Evolutionary conservation across 257 asterid species (phyloP).

Genomic region (Solanum clarkiae): DNA sequence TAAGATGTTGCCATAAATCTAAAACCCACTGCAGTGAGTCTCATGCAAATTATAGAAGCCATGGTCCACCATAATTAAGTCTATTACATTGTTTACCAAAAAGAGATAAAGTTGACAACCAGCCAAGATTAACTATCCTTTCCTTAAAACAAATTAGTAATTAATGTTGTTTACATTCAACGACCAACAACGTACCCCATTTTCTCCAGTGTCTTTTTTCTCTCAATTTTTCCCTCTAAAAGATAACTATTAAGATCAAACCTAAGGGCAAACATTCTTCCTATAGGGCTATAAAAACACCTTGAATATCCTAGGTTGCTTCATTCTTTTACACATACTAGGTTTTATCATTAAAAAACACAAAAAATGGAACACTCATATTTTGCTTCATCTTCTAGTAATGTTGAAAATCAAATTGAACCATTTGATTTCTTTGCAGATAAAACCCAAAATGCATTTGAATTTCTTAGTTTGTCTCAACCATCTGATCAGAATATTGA

Average conservation of each 20-base stretch:
- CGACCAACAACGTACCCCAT: conserved; percentile 19
- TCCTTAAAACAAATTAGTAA: neutral
- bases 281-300: conserved; percentile 10
- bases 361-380: conserved; percentile 18
- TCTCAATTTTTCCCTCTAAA: conserved; percentile 5
- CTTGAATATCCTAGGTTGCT: neutral
- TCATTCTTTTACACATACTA: neutral
- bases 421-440: conserved; percentile 43
- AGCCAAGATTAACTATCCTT: conserved; percentile 19
- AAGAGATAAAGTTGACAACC: conserved; percentile 12
- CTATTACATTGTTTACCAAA: conserved; percentile 26
- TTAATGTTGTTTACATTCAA: conserved; percentile 27
- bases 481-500: neutral
- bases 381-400: conserved; percentile 1
- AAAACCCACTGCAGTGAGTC: conserved; percentile 17
- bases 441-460: conserved; percentile 1
- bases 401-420: conserved; percentile 3
- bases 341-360: neutral
- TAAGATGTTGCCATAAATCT: conserved; percentile 4
- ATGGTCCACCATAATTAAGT: conserved; percentile 38
- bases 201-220: neutral
- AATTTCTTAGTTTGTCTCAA: neutral
- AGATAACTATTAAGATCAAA: neutral
- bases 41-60: conserved; percentile 29
- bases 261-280: conserved; percentile 1